A percentile compares a stretch with the other conserved stretches of the same genome.
Conservation (phyloP, 2,329 filamentous ascomycete species). For the Colletotrichum liaoningense region DNA sequence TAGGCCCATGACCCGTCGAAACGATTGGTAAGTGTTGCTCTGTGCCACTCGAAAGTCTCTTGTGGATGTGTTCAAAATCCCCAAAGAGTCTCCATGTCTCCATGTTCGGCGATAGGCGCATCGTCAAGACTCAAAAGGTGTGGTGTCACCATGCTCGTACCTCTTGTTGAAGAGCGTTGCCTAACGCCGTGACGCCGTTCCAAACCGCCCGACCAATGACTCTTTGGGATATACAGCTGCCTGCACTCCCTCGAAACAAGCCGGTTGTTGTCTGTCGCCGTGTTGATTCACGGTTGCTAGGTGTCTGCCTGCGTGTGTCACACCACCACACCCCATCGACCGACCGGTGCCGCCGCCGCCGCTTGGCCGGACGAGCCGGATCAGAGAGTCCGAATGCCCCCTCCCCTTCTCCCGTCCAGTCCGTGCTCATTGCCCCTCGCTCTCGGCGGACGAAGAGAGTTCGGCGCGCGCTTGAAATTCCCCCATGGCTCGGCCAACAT, state of each 20-base stretch:
- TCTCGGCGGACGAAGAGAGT: neutral
- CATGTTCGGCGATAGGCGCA: neutral
- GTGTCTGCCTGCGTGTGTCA: neutral
- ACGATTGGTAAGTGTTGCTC: neutral
- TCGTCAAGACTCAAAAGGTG: neutral
- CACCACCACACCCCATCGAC: neutral
- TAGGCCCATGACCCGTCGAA: neutral
- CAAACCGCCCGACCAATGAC: neutral
- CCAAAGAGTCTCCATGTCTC: neutral
- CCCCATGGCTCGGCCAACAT: neutral
- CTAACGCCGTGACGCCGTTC: neutral
- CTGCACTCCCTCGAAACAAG: neutral
- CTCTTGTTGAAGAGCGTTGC: neutral
- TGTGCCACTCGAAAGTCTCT: neutral
- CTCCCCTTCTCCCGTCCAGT: neutral
- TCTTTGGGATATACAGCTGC: neutral
- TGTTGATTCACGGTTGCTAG: conserved; percentile 5
- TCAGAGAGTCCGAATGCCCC: neutral
- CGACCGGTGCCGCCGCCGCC: too few species aligned
- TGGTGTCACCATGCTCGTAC: neutral
- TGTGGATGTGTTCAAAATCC: neutral
- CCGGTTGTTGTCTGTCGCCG: neutral
- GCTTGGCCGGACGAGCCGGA: neutral
- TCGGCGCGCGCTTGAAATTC: neutral
- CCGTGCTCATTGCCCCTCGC: neutral